A percentile compares a stretch with the other conserved stretches of the same genome.
These are phyloP conservation scores for Terana coerulea DNA, from an alignment of 768 basidiomycete species.

Conservation along the genomic window DNA sequence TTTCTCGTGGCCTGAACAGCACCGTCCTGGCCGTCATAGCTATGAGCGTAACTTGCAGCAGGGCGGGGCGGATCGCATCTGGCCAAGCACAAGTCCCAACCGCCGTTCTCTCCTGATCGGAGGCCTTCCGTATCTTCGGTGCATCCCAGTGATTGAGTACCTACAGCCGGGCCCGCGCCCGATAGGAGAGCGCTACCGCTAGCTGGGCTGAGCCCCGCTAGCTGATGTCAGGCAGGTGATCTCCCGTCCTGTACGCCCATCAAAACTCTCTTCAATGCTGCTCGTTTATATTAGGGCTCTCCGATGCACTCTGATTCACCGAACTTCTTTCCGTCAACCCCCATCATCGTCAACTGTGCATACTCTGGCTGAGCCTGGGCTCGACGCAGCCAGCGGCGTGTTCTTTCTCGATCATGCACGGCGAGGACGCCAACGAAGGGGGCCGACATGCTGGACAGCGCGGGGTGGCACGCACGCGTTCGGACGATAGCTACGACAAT, in stretches of 20 bases:
- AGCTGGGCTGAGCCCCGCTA: background rate
- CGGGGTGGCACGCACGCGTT: slow-evolving; percentile 1
- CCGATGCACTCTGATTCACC: background rate
- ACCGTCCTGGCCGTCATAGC: too few relatives aligned
- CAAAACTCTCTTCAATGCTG: background rate
- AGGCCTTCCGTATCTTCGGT: too few relatives aligned
- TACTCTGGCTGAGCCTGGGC: too few relatives aligned
- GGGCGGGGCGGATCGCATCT: too few relatives aligned
- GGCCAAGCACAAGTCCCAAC: too few relatives aligned
- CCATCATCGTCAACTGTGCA: too few relatives aligned
- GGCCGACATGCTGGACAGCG: background rate
- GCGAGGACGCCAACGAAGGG: background rate
- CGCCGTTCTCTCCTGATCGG: too few relatives aligned
- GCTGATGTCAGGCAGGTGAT: slow-evolving; percentile 8
- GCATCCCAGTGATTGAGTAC: too few relatives aligned
- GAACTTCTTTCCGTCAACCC: background rate
- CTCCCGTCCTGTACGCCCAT: slow-evolving; percentile 2
- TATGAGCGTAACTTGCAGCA: too few relatives aligned
- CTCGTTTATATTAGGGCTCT: background rate
- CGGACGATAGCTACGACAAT: slow-evolving; percentile 2
- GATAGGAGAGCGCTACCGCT: slow-evolving; percentile 4
- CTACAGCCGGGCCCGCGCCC: background rate
- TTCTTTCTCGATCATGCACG: background rate
- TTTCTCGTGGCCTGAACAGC: too few relatives aligned
- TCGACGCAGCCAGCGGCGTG: background rate